Conservation (phyloP, 2,329 filamentous ascomycete genomes). For the Nigrospora oryzae region DNA sequence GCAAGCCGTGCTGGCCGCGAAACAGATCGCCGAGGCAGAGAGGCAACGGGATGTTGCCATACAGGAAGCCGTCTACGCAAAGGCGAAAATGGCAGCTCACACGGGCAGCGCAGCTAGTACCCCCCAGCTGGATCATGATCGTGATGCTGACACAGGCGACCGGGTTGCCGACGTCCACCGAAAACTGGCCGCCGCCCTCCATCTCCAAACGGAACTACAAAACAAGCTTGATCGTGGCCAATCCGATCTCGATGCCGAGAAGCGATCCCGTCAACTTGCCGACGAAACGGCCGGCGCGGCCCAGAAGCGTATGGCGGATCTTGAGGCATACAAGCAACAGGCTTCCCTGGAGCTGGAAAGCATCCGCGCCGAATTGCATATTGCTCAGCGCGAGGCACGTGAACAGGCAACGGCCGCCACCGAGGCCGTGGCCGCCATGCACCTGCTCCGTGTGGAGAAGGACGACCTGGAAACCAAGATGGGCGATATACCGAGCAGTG, state of each 20-base stretch:
- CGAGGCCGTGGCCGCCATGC: constrained; percentile 66
- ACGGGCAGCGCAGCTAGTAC: constrained; percentile 52
- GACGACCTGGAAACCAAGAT: constrained; percentile 61
- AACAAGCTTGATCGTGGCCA: constrained; percentile 62
- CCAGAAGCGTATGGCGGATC: constrained; percentile 72
- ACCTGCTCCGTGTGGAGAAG: constrained; percentile 80
- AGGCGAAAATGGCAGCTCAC: constrained; percentile 82
- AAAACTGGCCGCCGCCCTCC: constrained; percentile 75
- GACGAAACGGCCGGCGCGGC: constrained; percentile 82
- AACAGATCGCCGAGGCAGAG: constrained; percentile 87
- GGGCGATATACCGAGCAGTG: constrained; percentile 60
- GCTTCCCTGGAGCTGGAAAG: constrained; percentile 79
- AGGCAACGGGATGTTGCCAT: constrained; percentile 92
- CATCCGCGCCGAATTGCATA: constrained; percentile 76
- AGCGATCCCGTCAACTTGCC: constrained; percentile 69
- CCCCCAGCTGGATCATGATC: constrained; percentile 49
- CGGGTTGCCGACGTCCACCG: constrained; percentile 68
- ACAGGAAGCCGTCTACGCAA: constrained; percentile 88
- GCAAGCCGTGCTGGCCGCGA: constrained; percentile 77
- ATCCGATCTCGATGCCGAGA: constrained; percentile 72
- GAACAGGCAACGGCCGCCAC: constrained; percentile 73
- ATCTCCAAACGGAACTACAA: constrained; percentile 72
- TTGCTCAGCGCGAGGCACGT: constrained; percentile 66
- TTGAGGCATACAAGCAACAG: constrained; percentile 77
- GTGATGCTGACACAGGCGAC: constrained; percentile 46